These are phyloP conservation scores for Neofusicoccum ribis DNA, from an alignment of 2,329 filamentous ascomycete genomes.

Conservation along the genomic window DNA sequence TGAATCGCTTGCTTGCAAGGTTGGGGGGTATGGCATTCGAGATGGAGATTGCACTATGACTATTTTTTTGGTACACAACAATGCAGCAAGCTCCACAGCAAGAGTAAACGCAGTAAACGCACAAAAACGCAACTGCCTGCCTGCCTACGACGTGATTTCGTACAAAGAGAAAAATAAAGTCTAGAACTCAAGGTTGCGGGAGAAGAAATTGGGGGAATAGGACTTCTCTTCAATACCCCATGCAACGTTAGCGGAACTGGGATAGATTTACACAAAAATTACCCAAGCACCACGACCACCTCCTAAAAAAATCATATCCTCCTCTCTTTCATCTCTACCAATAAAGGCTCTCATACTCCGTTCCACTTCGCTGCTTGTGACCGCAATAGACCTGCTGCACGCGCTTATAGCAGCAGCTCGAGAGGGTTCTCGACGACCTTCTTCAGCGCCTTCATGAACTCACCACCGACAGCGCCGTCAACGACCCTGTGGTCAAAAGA, in stretches of 20 bases:
- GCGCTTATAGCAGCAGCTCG: constrained; percentile 77
- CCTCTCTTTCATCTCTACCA: neutral
- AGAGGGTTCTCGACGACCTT: constrained; percentile 96
- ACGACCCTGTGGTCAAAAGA: constrained; percentile 99
- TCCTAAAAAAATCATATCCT: neutral
- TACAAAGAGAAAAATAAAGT: constrained; percentile 5
- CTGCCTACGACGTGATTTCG: neutral
- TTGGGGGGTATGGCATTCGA: neutral
- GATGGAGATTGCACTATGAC: neutral
- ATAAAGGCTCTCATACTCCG: neutral
- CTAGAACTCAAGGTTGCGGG: constrained; percentile 1
- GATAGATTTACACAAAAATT: constrained; percentile 18
- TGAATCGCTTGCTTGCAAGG: too few relatives aligned
- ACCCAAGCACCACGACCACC: constrained; percentile 6
- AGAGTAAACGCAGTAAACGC: neutral
- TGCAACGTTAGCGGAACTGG: constrained; percentile 9
- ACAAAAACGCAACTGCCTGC: neutral
- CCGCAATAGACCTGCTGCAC: neutral
- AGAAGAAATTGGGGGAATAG: constrained; percentile 14
- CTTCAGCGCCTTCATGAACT: constrained; percentile 97
- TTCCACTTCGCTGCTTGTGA: constrained; percentile 2
- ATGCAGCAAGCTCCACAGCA: constrained; percentile 1
- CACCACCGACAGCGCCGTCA: constrained; percentile 91
- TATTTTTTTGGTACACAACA: constrained; percentile 7
- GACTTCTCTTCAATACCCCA: neutral